Base-by-base conservation (phyloP, 352 stramenopile species). In the Sclerospora graminicola region DNA sequence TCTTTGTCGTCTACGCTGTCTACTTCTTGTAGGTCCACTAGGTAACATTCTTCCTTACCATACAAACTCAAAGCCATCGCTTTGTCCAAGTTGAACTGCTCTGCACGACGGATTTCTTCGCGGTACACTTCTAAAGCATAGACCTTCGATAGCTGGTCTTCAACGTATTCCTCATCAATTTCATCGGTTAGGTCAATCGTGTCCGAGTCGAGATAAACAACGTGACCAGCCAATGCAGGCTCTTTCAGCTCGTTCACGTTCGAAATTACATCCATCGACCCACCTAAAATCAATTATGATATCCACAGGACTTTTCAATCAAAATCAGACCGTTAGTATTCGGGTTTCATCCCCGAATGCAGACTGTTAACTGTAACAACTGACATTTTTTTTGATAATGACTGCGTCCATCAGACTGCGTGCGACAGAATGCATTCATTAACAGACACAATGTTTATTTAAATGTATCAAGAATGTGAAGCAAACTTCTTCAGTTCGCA, bases 41-140 rank as follows among this genome's bases (percentile, higher is more conserved):
- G 29, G 21, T 50, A 58, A 14, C 43, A 15, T 33, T 75, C 56
- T 4, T 78, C 66, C n/a, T 66, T 51, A 2, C 54, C 37, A 38
- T 66, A 66, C 2, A 78, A 48, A 47, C 71, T 84, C 33, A 65
- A 38, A 16, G 71, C 71, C 15, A 78, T 24, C 5, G 63, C 52
- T 39, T 66, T 38, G 19, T 84, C 71, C 31, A 75, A 26, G 5
- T 40, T 18, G 8, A 58, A 10, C 33, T 69, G 63, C 24, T 78
- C 65, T 1, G 45, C 48, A 28, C 37, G 45, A 18, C 56, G 52
- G 8, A 79, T 52, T 41, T 71, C 61, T 51, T 66, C 54, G 4
- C 50, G 62, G 20, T 76, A 63, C 15, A 66, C 41, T 33, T 76
- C 67, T 15, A 82, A 41, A 8, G 44, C 55, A 16, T 56, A 62